Percentiles rank a stretch among this genome's conserved stretches.
Evolutionary conservation across 164 flowering plant species (phyloP).

Genomic region (Hamamelis virginiana): DNA sequence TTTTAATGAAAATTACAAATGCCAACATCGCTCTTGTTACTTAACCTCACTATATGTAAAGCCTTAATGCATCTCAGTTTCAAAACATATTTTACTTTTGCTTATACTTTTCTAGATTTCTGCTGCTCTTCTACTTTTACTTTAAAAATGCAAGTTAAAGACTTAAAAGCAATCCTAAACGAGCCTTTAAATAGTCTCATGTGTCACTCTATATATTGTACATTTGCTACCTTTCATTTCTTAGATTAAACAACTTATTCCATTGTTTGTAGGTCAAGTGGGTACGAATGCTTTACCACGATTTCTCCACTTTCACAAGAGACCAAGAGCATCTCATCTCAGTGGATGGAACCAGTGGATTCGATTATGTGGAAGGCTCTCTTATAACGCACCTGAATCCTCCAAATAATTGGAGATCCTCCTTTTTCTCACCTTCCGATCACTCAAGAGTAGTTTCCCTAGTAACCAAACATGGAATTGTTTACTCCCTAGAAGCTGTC

Average conservation of each 20-base stretch:
- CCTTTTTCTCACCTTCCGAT: not conserved
- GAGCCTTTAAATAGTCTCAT: no score
- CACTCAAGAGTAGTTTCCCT: not conserved
- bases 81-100: no score
- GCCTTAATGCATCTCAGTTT: no score
- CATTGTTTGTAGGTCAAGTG: conserved; percentile 70
- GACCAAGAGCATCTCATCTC: conserved; percentile 76
- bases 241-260: no score
- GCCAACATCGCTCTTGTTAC: no score
- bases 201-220: not conserved
- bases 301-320: conserved; percentile 53
- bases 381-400: conserved; percentile 40
- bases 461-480: not conserved
- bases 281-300: conserved; percentile 64
- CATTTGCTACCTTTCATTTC: no score
- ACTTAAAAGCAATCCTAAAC: no score
- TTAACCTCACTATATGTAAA: no score
- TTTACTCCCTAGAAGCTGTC: conserved; percentile 13
- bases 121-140: no score
- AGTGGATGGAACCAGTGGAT: conserved; percentile 23
- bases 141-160: no score
- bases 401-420: conserved; percentile 22
- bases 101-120: no score
- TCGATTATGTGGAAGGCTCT: conserved; percentile 76
- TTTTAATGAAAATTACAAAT: no score